phyloP scores from a whole-genome alignment of 2,329 filamentous ascomycete genomes.

The Verticillium nonalfalfae region DNA sequence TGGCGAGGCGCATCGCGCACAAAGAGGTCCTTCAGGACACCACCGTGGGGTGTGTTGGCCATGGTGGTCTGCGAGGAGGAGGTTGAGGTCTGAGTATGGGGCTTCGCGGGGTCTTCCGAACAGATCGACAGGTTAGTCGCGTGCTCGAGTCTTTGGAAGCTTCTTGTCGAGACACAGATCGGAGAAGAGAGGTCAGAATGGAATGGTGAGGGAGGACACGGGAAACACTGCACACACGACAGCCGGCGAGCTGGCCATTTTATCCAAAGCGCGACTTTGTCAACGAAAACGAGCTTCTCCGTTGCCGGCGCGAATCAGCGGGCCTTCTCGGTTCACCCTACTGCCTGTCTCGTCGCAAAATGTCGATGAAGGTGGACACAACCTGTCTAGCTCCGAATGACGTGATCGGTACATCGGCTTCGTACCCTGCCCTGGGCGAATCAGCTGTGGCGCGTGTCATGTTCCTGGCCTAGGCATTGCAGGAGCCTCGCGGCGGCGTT shows the following conservation, averaged over 20 bases:
- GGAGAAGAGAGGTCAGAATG: background rate
- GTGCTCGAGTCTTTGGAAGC: background rate
- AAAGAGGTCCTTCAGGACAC: conserved; percentile 95
- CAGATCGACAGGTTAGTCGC: background rate
- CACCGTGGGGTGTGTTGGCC: conserved; percentile 75
- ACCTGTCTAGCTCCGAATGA: conserved; percentile 14
- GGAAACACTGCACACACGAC: background rate
- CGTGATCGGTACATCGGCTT: conserved; percentile 14
- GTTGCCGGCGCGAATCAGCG: background rate
- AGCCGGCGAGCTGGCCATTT: background rate
- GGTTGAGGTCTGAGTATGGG: background rate
- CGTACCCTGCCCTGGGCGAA: conserved; percentile 8
- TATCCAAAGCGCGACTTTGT: background rate
- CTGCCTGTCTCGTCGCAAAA: background rate
- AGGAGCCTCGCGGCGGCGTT: background rate
- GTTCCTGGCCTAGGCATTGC: background rate
- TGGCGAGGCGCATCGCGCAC: conserved; percentile 85
- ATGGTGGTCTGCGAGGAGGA: conserved; percentile 27
- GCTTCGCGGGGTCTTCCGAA: background rate
- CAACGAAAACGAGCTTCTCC: conserved; percentile 6
- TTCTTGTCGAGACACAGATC: conserved; percentile 5
- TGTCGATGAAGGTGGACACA: background rate
- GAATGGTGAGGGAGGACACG: background rate
- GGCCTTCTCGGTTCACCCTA: background rate
- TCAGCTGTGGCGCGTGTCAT: background rate